Conservation (phyloP, 768 basidiomycete genomes). For the Tricholoma matsutake region DNA sequence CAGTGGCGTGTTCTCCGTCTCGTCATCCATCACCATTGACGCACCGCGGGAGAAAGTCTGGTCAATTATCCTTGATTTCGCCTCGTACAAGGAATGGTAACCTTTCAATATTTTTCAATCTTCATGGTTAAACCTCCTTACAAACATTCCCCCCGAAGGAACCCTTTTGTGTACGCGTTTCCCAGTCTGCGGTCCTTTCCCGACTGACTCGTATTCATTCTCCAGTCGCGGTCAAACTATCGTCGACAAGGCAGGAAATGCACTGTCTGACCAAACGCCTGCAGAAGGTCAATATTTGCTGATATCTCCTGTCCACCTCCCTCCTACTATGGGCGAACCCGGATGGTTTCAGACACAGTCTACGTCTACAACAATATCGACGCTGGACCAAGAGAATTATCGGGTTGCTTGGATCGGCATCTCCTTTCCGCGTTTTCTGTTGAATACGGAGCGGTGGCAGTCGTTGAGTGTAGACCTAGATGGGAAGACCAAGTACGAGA, state of each 20-base stretch:
- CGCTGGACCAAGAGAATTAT: constrained; percentile 50
- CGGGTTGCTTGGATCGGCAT: constrained; percentile 55
- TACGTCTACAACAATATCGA: constrained; percentile 44
- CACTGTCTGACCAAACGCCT: constrained; percentile 46
- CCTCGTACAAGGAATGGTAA: constrained; percentile 61
- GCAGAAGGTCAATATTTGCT: constrained; percentile 44
- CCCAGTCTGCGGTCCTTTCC: neutral
- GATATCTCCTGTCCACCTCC: constrained; percentile 54
- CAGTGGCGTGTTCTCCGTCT: constrained; percentile 45
- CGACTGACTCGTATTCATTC: neutral
- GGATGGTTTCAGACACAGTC: constrained; percentile 34
- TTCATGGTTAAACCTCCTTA: neutral
- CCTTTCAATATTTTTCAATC: neutral
- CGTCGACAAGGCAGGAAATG: constrained; percentile 36
- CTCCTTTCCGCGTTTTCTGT: constrained; percentile 42
- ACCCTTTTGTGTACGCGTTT: constrained; percentile 57
- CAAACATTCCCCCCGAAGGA: constrained; percentile 40
- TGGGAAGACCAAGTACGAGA: constrained; percentile 62
- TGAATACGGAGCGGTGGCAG: constrained; percentile 63
- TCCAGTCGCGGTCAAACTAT: constrained; percentile 48
- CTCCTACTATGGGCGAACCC: constrained; percentile 51
- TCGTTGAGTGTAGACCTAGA: constrained; percentile 45
- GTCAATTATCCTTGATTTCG: constrained; percentile 58
- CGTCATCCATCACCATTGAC: constrained; percentile 50
- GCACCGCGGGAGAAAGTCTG: constrained; percentile 63